These are phyloP conservation scores for Rhazya stricta DNA, from an alignment of 257 asterid genomes.

Conservation along the genomic window DNA sequence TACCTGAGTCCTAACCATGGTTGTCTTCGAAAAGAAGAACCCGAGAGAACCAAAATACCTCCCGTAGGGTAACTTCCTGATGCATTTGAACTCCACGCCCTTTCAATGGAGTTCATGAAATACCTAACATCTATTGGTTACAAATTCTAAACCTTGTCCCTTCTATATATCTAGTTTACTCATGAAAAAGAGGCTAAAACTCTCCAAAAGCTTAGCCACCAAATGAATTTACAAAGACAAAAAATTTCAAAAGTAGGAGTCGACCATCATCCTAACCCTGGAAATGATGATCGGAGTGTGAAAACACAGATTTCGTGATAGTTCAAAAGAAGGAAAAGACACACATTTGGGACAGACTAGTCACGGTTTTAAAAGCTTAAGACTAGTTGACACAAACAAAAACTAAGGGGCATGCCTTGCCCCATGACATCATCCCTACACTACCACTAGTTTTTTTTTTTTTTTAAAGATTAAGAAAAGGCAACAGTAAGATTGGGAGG, in stretches of 20 bases:
- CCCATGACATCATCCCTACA: conserved; percentile 38
- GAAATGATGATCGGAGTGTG: conserved; percentile 31
- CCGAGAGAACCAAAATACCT: conserved; percentile 57
- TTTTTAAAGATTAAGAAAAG: neutral
- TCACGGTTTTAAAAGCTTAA: conserved; percentile 51
- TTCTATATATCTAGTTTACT: conserved; percentile 13
- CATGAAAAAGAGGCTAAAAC: conserved; percentile 31
- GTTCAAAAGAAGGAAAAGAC: conserved; percentile 13
- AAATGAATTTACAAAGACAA: conserved; percentile 7
- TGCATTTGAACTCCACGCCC: conserved; percentile 59
- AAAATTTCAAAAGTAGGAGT: neutral
- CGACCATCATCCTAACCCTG: conserved; percentile 38
- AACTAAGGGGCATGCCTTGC: conserved; percentile 42
- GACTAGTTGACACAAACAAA: conserved; percentile 40
- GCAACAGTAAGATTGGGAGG: conserved; percentile 20
- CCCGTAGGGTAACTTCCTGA: conserved; percentile 45
- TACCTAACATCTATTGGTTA: conserved; percentile 6
- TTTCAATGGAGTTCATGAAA: conserved; percentile 43
- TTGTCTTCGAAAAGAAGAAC: conserved; percentile 46
- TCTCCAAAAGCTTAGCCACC: conserved; percentile 39
- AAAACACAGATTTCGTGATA: conserved; percentile 21
- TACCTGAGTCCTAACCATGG: conserved; percentile 92
- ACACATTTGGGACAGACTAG: conserved; percentile 29
- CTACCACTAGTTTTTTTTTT: conserved; percentile 16
- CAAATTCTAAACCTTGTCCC: conserved; percentile 15